A percentile compares a stretch with the other conserved stretches of the same genome.
phyloP scores from a whole-genome alignment of 768 basidiomycete species.

The Asterophora parasitica region DNA sequence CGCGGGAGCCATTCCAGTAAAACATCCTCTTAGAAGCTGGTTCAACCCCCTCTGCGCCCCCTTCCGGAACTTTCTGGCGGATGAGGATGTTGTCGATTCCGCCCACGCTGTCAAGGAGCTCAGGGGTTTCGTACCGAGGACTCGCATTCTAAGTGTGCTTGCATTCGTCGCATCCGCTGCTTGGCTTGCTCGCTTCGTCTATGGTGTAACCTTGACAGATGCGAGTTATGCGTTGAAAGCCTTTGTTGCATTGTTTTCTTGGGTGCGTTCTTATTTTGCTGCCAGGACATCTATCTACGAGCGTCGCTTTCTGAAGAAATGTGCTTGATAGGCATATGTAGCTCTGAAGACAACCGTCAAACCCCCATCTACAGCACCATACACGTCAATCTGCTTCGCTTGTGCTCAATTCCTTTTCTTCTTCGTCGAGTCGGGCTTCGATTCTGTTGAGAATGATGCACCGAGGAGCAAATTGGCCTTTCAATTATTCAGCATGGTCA shows the following conservation, averaged over 20 bases:
- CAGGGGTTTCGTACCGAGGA: slow-evolving; percentile 24
- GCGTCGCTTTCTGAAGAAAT: slow-evolving; percentile 3
- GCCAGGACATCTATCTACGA: not conserved
- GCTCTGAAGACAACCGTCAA: slow-evolving; percentile 32
- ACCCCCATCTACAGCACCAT: slow-evolving; percentile 50
- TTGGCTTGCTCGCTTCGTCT: slow-evolving; percentile 41
- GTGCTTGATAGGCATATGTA: slow-evolving; percentile 37
- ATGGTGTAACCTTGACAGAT: slow-evolving; percentile 25
- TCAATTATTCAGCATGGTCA: slow-evolving; percentile 25
- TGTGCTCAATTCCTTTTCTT: slow-evolving; percentile 31
- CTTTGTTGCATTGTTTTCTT: slow-evolving; percentile 35
- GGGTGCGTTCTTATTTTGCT: slow-evolving; percentile 37
- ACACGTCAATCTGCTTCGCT: slow-evolving; percentile 41
- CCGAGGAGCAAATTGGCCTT: slow-evolving; percentile 16
- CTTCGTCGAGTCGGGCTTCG: slow-evolving; percentile 31
- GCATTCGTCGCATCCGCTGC: slow-evolving; percentile 33
- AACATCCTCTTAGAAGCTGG: slow-evolving; percentile 14
- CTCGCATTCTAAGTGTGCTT: slow-evolving; percentile 30
- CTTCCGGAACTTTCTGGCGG: slow-evolving; percentile 47
- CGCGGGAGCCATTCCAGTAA: slow-evolving; percentile 18
- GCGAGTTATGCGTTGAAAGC: slow-evolving; percentile 19
- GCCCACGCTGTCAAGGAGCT: slow-evolving; percentile 20
- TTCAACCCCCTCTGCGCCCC: slow-evolving; percentile 30
- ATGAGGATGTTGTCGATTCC: slow-evolving; percentile 46
- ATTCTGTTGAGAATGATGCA: slow-evolving; percentile 17